These are phyloP conservation scores for Geotrichum histeridarum DNA, from an alignment of 1,139 yeast genomes.

Conservation along the genomic window DNA sequence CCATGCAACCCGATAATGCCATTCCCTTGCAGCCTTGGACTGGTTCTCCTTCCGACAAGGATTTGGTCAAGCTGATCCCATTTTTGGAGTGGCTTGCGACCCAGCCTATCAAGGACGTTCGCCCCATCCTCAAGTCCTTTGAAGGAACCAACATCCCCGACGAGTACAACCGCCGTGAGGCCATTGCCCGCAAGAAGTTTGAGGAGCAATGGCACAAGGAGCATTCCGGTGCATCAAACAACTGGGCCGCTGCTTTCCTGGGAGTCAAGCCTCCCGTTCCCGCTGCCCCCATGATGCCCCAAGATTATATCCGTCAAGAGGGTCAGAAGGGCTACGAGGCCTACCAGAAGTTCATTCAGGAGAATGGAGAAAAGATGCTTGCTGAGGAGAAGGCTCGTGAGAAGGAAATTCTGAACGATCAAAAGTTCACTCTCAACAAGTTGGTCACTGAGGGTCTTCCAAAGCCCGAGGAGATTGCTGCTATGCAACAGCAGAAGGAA, in stretches of 20 bases:
- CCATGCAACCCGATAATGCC: slow-evolving; percentile 89
- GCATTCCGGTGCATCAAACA: slow-evolving; percentile 39
- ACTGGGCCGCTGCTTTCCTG: slow-evolving; percentile 56
- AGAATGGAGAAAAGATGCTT: slow-evolving; percentile 81
- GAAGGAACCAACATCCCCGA: slow-evolving; percentile 60
- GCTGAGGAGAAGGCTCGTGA: slow-evolving; percentile 72
- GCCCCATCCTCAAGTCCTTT: slow-evolving; percentile 78
- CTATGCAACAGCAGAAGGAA: slow-evolving; percentile 50
- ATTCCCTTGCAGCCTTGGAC: slow-evolving; percentile 79
- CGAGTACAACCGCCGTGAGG: slow-evolving; percentile 77
- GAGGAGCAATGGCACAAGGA: slow-evolving; percentile 57
- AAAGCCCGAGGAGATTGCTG: slow-evolving; percentile 77
- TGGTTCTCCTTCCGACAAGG: slow-evolving; percentile 74
- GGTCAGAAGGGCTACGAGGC: slow-evolving; percentile 86
- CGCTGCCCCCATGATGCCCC: slow-evolving; percentile 75
- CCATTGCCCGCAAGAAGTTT: slow-evolving; percentile 64
- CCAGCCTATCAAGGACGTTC: slow-evolving; percentile 82
- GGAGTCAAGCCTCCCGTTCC: slow-evolving; percentile 55
- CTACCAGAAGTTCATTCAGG: slow-evolving; percentile 76
- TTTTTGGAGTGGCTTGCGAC: slow-evolving; percentile 93
- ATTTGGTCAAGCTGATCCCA: slow-evolving; percentile 74
- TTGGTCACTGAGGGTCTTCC: slow-evolving; percentile 82
- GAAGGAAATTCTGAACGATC: slow-evolving; percentile 75
- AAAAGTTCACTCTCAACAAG: slow-evolving; percentile 73
- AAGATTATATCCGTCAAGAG: slow-evolving; percentile 85